Percentiles rank a stretch among this genome's conserved stretches.
These are phyloP conservation scores for Termitomyces sp. DNA, from an alignment of 768 basidiomycete genomes.

Conservation along the genomic window DNA sequence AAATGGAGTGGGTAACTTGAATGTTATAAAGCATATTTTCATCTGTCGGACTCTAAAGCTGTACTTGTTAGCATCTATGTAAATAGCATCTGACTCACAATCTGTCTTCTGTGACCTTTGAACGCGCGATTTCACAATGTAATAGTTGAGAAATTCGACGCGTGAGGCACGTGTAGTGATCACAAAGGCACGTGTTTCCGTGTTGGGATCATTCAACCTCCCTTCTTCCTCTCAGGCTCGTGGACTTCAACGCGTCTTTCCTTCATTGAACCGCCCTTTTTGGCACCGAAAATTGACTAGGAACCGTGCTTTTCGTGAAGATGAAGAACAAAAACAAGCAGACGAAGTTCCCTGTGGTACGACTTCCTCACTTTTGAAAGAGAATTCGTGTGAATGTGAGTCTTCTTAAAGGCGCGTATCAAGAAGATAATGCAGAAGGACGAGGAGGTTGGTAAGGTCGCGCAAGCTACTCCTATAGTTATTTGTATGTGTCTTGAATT, in stretches of 20 bases:
- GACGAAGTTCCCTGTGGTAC: constrained; percentile 86
- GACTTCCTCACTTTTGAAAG: constrained; percentile 16
- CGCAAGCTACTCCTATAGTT: constrained; percentile 92
- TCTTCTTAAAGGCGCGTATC: constrained; percentile 73
- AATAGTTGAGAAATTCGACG: background rate
- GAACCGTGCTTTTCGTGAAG: background rate
- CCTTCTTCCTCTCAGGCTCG: background rate
- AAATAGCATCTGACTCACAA: no score
- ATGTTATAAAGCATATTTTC: background rate
- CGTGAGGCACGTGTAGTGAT: background rate
- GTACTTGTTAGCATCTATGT: background rate
- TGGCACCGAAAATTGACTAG: background rate
- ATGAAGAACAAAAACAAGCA: constrained; percentile 93
- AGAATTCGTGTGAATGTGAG: background rate
- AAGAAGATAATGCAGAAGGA: constrained; percentile 99
- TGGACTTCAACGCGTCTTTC: background rate
- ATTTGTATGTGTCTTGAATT: constrained; percentile 64
- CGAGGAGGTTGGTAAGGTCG: constrained; percentile 97
- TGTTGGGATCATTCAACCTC: background rate
- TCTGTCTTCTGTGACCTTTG: background rate
- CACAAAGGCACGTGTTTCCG: constrained; percentile 4
- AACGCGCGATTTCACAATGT: background rate
- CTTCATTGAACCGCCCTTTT: background rate
- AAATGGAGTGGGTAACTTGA: background rate
- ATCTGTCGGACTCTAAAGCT: background rate